These are phyloP conservation scores for Malus hybrid DNA, from an alignment of 331 rosid species.

Conservation along the genomic window DNA sequence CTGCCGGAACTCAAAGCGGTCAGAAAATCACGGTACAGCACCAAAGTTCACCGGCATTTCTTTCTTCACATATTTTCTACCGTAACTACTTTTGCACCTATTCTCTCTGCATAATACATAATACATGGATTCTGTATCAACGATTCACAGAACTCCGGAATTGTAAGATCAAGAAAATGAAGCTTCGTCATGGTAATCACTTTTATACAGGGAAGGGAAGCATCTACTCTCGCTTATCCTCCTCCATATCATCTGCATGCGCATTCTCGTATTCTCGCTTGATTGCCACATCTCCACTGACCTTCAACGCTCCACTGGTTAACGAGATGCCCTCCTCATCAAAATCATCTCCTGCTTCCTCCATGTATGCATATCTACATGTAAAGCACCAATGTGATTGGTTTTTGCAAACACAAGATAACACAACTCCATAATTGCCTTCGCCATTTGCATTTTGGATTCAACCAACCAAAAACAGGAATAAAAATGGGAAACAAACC, in stretches of 20 bases:
- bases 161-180: conserved; percentile 7
- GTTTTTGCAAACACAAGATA: neutral
- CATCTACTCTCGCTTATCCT: conserved; percentile 78
- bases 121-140: conserved; percentile 9
- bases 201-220: conserved; percentile 10
- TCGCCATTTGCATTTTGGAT: neutral
- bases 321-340: conserved; percentile 88
- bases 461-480: neutral
- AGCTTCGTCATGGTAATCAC: neutral
- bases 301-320: conserved; percentile 47
- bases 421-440: neutral
- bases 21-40: neutral
- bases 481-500: neutral
- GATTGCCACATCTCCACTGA: conserved; percentile 40
- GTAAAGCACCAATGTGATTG: conserved; percentile 3
- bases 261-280: conserved; percentile 44
- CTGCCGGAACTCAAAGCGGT: neutral
- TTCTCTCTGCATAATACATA: conserved; percentile 14
- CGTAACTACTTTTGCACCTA: neutral
- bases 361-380: conserved; percentile 74
- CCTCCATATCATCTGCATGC: conserved; percentile 66
- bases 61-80: neutral
- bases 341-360: conserved; percentile 71
- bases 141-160: conserved; percentile 18
- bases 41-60: neutral